Evolutionary conservation across 2,329 filamentous ascomycete genomes (phyloP), one percentile per base, ranked within the genome.

Genomic region (Colletotrichum brevisporum): DNA sequence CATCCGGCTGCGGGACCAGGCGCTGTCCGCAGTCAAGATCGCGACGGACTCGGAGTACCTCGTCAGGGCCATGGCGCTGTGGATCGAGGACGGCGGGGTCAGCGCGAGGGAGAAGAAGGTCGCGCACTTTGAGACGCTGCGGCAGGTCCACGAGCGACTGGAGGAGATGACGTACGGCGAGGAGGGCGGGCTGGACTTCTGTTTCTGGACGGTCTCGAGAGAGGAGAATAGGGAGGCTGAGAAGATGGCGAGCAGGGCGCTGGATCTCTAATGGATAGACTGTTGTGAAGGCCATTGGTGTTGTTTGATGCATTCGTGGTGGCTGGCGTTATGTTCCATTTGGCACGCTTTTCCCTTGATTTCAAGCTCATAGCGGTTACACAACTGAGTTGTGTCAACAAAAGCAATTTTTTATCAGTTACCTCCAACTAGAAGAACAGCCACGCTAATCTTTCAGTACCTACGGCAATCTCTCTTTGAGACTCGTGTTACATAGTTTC

Each of bases 191-290:
- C n/a, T 73, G 39, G 27, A 66, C 0, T 31, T 73, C 18, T 54
- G 70, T 45, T 71, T 75, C 58, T 74, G 72, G 72, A 41, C 67
- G 36, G 52, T 71, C 1, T 69, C 69, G 6, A 63, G 71, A 4
- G 71, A 57, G 18, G 31, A 70, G 6, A 73, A 74, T 27, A 18
- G 3, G 16, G 67, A 71, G 26, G 72, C 73, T 10, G 64, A 74
- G 15, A 51, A 24, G 12, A 50, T 73, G n/a, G 72, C 71, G 5
- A 69, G 69, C 10, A 50, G 21, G 16, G 69, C 62, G 2, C 50
- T 68, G 13, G 24, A 43, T n/a, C 13, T 12, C 15, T 41, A 54
- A 21, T 16, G 18, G n/a, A 18, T 5, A 5, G 1, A 36, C 4
- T 36, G 31, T 10, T 36, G 31, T 36, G 31, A 10, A 36, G 10